A percentile compares a stretch with the other conserved stretches of the same genome.
phyloP scores from a whole-genome alignment of 2,329 filamentous ascomycete genomes.

The Fusarium temperatum region DNA sequence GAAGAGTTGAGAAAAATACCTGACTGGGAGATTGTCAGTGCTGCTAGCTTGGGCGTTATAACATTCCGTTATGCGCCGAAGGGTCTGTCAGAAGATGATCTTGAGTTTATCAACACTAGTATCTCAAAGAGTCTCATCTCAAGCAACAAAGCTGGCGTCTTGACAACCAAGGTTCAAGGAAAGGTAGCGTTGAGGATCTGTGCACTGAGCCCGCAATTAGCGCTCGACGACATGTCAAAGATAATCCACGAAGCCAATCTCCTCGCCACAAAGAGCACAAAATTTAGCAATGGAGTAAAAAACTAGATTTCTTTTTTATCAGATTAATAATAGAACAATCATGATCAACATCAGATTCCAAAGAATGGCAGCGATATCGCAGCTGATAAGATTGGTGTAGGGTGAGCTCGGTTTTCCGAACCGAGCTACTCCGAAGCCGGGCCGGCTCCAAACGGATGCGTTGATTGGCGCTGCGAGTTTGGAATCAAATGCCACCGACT shows the following conservation, averaged over 20 bases:
- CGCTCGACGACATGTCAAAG: constrained; percentile 4
- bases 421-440: constrained; percentile 6
- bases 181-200: constrained; percentile 5
- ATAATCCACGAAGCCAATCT: constrained; percentile 2
- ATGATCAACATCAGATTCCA: background rate
- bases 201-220: constrained; percentile 1
- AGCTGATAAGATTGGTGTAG: background rate
- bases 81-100: background rate
- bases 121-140: constrained; percentile 12
- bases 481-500: constrained; percentile 13
- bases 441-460: background rate
- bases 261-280: background rate
- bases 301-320: background rate
- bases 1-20: constrained; percentile 16
- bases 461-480: constrained; percentile 1
- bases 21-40: constrained; percentile 38
- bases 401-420: constrained; percentile 9
- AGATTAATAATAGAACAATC: constrained; percentile 5
- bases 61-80: constrained; percentile 33
- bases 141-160: background rate
- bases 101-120: background rate
- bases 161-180: constrained; percentile 2
- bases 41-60: constrained; percentile 33
- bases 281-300: background rate
- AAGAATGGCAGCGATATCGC: background rate